These are phyloP conservation scores for Aspergillus glaucus DNA, from an alignment of 2,329 filamentous ascomycete species.

Conservation along the genomic window DNA sequence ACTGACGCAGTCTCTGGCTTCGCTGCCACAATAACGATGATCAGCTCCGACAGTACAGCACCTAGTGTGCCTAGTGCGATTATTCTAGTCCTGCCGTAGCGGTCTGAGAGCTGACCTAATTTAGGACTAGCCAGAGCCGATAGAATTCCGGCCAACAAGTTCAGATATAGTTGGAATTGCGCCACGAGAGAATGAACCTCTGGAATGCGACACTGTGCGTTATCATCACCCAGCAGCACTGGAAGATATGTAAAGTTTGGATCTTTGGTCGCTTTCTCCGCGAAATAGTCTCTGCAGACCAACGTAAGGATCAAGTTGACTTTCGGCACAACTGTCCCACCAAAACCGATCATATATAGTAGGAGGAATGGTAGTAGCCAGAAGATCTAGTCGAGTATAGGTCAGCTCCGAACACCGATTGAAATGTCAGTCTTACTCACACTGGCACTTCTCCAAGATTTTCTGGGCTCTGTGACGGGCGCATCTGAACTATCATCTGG, in stretches of 20 bases:
- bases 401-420: conserved; percentile 3
- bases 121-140: conserved; percentile 77
- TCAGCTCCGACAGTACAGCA: conserved; percentile 65
- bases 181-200: conserved; percentile 72
- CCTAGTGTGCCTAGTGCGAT: conserved; percentile 68
- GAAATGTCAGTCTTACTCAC: conserved; percentile 28
- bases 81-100: conserved; percentile 70
- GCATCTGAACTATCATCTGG: conserved; percentile 4
- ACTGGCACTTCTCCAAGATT: conserved; percentile 43
- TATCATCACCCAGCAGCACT: conserved; percentile 61
- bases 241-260: conserved; percentile 57
- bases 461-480: conserved; percentile 28
- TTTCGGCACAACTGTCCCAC: conserved; percentile 77
- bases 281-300: conserved; percentile 76
- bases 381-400: conserved; percentile 52
- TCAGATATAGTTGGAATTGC: conserved; percentile 70
- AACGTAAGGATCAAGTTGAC: conserved; percentile 79
- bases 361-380: conserved; percentile 79
- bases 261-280: conserved; percentile 56
- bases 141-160: conserved; percentile 66
- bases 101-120: conserved; percentile 78
- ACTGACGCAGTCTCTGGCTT: conserved; percentile 69
- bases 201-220: conserved; percentile 72
- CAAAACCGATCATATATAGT: conserved; percentile 78
- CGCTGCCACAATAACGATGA: conserved; percentile 71